Base-by-base conservation (phyloP, 805 yeast species). In the Henningerozyma blattae region DNA sequence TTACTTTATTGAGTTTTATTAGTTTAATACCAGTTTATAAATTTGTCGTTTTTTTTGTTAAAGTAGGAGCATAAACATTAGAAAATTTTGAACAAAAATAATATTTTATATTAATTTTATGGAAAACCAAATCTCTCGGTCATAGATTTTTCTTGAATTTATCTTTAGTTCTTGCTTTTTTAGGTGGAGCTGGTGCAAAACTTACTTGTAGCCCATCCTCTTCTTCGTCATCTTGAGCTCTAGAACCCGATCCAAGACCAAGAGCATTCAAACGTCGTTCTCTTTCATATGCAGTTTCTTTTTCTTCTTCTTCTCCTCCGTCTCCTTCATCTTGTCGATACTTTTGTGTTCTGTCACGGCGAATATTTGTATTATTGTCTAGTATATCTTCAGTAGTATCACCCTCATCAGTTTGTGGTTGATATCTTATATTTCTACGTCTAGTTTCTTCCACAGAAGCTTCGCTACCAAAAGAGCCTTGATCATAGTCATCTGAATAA, bases 201-300 rank as follows among this genome's bases (percentile, higher is more conserved):
- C 27, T 24, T 10, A 24, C 27, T n/a, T 24, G 27, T 7, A 20
- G 22, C 10, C 6, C 6, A 12, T 10, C 56, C 17, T 62, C 69
- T 43, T 72, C 77, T 35, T 72, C 77, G 44, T 70, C 74, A 32
- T 63, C 66, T 13, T 58, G 60, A 32, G 59, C 52, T 38, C 69
- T 60, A 19, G 60, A 55, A 3, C 59, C 62, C 6, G 57, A 46
- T 16, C 54, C 50, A 30, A 56, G 53, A 3, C 78, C 77, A 39
- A 72, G 55, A 0, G 78, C 78, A 4, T 71, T 69, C 36, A 80
- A 53, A 38, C 87, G 65, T 45, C 87, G 68, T 27, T 63, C 61
- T 36, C 71, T 67, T 51, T 80, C 87, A 17, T 75, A 72, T n/a
- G 65, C 77, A 0, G 85, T 77, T 50, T 79, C 87, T 3, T 45